A percentile compares a stretch with the other conserved stretches of the same genome.
These are phyloP conservation scores for Vaccinium darrowii DNA, from an alignment of 148 eudicot species.

Conservation along the genomic window DNA sequence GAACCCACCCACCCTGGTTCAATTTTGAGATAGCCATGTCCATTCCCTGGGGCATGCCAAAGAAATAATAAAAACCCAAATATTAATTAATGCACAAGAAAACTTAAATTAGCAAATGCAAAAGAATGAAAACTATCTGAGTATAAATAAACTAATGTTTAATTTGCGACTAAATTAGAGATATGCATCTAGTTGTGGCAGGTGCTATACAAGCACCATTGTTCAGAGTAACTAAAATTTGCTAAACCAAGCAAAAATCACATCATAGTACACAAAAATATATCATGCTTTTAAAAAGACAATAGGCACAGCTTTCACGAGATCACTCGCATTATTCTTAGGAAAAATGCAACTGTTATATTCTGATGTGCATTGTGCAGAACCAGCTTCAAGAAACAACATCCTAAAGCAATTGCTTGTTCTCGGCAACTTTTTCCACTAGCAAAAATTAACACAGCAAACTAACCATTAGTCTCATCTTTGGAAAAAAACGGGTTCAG, in stretches of 20 bases:
- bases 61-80: neutral
- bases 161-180: neutral
- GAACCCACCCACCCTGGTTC: conserved; percentile 91
- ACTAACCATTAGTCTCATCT: neutral
- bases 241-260: neutral
- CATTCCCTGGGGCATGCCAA: conserved; percentile 60
- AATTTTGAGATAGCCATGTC: conserved; percentile 87
- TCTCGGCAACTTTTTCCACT: neutral
- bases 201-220: neutral
- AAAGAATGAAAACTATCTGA: neutral
- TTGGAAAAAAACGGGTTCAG: neutral
- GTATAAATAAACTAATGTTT: neutral
- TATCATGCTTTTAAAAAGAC: neutral
- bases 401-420: neutral
- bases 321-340: neutral
- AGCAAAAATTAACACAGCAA: neutral
- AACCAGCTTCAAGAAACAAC: neutral
- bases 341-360: neutral
- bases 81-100: neutral
- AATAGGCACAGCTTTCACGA: neutral
- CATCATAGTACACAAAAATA: neutral
- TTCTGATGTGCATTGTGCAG: neutral
- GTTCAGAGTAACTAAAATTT: neutral
- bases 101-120: neutral
- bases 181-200: neutral